Percentiles rank a stretch among this genome's conserved stretches.
phyloP scores from a whole-genome alignment of 2,329 filamentous ascomycete species.

The Cladosporium sp. region DNA sequence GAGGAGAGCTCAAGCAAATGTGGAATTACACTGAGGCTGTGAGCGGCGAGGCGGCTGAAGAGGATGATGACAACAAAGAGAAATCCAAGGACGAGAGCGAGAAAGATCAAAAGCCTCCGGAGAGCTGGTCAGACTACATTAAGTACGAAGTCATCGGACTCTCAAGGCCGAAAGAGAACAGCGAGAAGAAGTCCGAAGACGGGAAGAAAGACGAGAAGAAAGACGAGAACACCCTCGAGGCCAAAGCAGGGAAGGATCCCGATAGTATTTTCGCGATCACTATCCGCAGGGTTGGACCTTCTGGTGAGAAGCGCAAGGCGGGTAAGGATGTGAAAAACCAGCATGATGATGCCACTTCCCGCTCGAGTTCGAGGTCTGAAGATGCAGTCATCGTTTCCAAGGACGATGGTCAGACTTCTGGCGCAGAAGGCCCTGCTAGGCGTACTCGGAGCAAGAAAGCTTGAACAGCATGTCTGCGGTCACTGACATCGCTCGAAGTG shows the following conservation, averaged over 20 bases:
- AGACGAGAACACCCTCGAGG: slow-evolving; percentile 4
- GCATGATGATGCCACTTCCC: not conserved
- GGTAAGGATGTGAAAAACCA: not conserved
- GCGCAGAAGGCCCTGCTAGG: not conserved
- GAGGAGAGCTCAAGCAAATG: slow-evolving; percentile 69
- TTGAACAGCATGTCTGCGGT: too few relatives aligned
- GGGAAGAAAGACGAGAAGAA: slow-evolving; percentile 13
- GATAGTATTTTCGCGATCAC: slow-evolving; percentile 13
- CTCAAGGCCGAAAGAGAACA: not conserved
- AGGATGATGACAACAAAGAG: slow-evolving; percentile 16
- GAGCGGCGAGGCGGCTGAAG: slow-evolving; percentile 37
- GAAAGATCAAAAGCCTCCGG: slow-evolving; percentile 7
- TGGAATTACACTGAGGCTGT: slow-evolving; percentile 73
- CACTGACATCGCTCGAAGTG: too few relatives aligned
- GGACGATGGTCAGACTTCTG: slow-evolving; percentile 2
- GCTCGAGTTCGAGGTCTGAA: slow-evolving; percentile 11
- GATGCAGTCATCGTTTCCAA: slow-evolving; percentile 15
- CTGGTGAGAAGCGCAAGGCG: not conserved
- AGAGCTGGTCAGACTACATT: slow-evolving; percentile 6
- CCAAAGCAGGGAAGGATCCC: slow-evolving; percentile 7
- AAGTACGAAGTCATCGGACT: slow-evolving; percentile 11
- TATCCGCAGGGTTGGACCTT: slow-evolving; percentile 9
- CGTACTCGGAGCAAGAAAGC: slow-evolving; percentile 8
- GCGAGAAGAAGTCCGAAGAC: slow-evolving; percentile 23
- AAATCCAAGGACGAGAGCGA: slow-evolving; percentile 9